Conservation (phyloP, 306 rosid genomes). For the Cyamopsis tetragonoloba region DNA sequence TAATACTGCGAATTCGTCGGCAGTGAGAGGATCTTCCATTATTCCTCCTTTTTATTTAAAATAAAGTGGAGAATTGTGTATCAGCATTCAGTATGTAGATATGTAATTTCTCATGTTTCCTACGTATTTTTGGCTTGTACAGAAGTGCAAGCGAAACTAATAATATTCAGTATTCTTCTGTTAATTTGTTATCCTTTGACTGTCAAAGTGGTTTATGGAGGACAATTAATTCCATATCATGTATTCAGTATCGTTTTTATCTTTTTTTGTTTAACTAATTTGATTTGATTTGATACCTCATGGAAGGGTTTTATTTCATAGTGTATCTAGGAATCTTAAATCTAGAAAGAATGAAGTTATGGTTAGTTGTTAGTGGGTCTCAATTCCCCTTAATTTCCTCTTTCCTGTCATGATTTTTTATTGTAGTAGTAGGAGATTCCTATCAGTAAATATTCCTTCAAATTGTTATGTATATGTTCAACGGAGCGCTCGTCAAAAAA, state of each 20-base stretch:
- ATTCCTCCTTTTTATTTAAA: conserved; percentile 12
- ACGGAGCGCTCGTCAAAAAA: not conserved
- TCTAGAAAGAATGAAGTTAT: conserved; percentile 4
- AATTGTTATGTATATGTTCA: not conserved
- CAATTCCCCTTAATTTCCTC: not conserved
- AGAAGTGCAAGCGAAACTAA: not conserved
- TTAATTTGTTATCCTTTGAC: not conserved
- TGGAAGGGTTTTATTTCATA: not conserved
- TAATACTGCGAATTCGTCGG: not conserved
- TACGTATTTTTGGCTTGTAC: not conserved
- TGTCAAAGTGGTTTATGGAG: not conserved
- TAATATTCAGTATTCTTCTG: conserved; percentile 20
- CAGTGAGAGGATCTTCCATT: not conserved
- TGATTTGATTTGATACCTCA: not conserved
- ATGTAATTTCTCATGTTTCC: conserved; percentile 1
- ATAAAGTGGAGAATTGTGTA: not conserved
- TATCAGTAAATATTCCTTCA: conserved; percentile 5
- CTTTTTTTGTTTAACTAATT: not conserved
- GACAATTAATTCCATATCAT: conserved; percentile 12
- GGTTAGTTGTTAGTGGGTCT: not conserved
- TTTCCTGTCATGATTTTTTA: not conserved
- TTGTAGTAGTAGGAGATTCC: not conserved
- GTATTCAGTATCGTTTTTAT: not conserved
- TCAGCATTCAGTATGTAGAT: conserved; percentile 2
- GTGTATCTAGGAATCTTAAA: not conserved